A percentile compares a stretch with the other conserved stretches of the same genome.
phyloP scores from a whole-genome alignment of 805 yeast species.

The Candida ponderosae region DNA sequence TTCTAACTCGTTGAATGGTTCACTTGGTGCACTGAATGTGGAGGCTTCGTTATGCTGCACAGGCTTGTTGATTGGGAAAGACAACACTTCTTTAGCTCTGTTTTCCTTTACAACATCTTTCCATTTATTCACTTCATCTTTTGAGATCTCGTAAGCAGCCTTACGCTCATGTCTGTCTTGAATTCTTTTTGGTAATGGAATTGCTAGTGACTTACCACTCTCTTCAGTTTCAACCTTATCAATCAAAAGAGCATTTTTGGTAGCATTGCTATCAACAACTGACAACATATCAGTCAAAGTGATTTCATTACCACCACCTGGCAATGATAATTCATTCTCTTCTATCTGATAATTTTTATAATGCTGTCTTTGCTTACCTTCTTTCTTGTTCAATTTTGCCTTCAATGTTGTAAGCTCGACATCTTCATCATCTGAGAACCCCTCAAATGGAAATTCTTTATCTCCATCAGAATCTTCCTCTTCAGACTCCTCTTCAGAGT shows the following conservation, averaged over 20 bases:
- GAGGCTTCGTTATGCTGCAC: constrained; percentile 41
- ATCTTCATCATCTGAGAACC: constrained; percentile 40
- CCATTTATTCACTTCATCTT: constrained; percentile 85
- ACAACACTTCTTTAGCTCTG: constrained; percentile 76
- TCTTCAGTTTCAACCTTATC: constrained; percentile 25
- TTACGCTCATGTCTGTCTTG: constrained; percentile 79
- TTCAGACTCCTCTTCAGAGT: constrained; percentile 17
- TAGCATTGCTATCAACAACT: constrained; percentile 43
- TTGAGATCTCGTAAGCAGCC: constrained; percentile 87
- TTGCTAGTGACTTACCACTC: constrained; percentile 45
- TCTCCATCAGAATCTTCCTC: constrained; percentile 23
- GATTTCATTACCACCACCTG: constrained; percentile 51
- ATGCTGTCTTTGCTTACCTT: constrained; percentile 34
- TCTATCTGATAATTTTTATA: constrained; percentile 44
- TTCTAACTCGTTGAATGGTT: constrained; percentile 51
- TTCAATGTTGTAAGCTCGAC: constrained; percentile 45
- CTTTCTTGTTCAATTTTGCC: constrained; percentile 28
- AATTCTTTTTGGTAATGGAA: constrained; percentile 81
- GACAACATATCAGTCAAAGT: constrained; percentile 71
- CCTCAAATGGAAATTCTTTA: constrained; percentile 31
- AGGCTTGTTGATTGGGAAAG: constrained; percentile 57
- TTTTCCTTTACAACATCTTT: constrained; percentile 71
- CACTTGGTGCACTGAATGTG: constrained; percentile 40
- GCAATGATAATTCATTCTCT: constrained; percentile 66
- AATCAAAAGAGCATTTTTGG: constrained; percentile 43